Percentiles rank a stretch among this genome's conserved stretches.
Evolutionary conservation across 306 rosid genomes (phyloP).

Genomic region (Vicia villosa): DNA sequence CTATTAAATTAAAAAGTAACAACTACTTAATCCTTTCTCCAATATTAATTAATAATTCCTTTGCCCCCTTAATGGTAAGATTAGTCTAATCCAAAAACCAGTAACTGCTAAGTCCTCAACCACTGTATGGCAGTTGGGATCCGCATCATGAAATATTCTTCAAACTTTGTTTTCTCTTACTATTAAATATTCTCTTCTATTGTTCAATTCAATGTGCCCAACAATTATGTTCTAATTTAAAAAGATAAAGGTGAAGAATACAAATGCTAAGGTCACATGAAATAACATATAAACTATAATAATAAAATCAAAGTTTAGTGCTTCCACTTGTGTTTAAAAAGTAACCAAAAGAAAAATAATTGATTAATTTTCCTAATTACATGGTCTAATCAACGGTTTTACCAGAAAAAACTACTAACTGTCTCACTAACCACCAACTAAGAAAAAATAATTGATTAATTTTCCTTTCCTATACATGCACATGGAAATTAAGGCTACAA

Average conservation of each 20-base stretch:
- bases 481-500: constrained; percentile 38
- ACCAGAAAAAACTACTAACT: constrained; percentile 80
- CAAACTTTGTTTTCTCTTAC: constrained; percentile 37
- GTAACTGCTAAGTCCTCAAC: constrained; percentile 42
- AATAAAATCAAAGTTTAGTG: constrained; percentile 31
- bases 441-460: no score
- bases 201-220: constrained; percentile 42
- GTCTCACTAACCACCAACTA: constrained; percentile 42
- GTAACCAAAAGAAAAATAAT: constrained; percentile 37
- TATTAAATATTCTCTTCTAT: constrained; percentile 22
- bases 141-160: constrained; percentile 46
- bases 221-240: constrained; percentile 35
- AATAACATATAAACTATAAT: constrained; percentile 1
- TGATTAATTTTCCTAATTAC: constrained; percentile 24
- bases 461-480: constrained; percentile 25
- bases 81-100: constrained; percentile 51
- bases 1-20: constrained; percentile 38
- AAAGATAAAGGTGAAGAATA: background rate
- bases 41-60: constrained; percentile 32
- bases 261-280: constrained; percentile 43
- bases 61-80: constrained; percentile 44
- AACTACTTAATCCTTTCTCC: constrained; percentile 36
- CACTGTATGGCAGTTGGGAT: constrained; percentile 53
- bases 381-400: constrained; percentile 53
- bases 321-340: constrained; percentile 38